A percentile compares a stretch with the other conserved stretches of the same genome.
Evolutionary conservation across 768 basidiomycete species (phyloP).

Genomic region (Phylloporus sp.): DNA sequence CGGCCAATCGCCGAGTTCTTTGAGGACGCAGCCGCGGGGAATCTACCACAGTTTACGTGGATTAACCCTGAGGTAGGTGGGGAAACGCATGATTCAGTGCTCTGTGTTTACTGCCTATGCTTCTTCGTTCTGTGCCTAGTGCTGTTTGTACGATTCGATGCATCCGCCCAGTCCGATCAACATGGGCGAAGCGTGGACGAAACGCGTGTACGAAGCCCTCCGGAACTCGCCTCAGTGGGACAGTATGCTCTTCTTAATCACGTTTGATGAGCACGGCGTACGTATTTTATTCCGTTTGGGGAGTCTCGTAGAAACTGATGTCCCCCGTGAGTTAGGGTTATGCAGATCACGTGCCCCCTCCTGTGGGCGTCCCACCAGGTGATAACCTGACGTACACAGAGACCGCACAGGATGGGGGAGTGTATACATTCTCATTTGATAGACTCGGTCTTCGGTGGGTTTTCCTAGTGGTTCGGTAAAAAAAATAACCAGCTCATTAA

Average conservation of each 20-base stretch:
- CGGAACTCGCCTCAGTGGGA: slow-evolving; percentile 25
- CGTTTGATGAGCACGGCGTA: slow-evolving; percentile 27
- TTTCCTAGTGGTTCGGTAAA: not conserved
- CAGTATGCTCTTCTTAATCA: slow-evolving; percentile 15
- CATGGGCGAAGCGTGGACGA: slow-evolving; percentile 24
- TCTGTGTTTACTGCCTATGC: not conserved
- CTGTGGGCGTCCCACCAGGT: slow-evolving; percentile 19
- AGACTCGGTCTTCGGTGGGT: slow-evolving; percentile 24
- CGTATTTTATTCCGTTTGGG: not conserved
- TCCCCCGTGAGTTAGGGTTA: slow-evolving; percentile 9
- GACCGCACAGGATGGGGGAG: slow-evolving; percentile 11
- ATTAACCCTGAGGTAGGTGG: slow-evolving; percentile 24
- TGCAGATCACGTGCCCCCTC: slow-evolving; percentile 23
- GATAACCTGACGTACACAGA: slow-evolving; percentile 25
- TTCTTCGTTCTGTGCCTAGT: slow-evolving; percentile 6
- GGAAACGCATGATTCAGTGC: not conserved
- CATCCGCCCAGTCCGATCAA: slow-evolving; percentile 26
- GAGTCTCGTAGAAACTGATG: not conserved
- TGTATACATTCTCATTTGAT: slow-evolving; percentile 22
- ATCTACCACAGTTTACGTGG: slow-evolving; percentile 23
- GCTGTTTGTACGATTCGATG: slow-evolving; percentile 24
- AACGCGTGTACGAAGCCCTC: slow-evolving; percentile 22
- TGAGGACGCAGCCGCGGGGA: slow-evolving; percentile 19
- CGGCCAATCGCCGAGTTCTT: slow-evolving; percentile 16
- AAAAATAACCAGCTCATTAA: not conserved